phyloP scores from a whole-genome alignment of 495 filamentous ascomycete genomes.

The Neurospora cerealis region DNA sequence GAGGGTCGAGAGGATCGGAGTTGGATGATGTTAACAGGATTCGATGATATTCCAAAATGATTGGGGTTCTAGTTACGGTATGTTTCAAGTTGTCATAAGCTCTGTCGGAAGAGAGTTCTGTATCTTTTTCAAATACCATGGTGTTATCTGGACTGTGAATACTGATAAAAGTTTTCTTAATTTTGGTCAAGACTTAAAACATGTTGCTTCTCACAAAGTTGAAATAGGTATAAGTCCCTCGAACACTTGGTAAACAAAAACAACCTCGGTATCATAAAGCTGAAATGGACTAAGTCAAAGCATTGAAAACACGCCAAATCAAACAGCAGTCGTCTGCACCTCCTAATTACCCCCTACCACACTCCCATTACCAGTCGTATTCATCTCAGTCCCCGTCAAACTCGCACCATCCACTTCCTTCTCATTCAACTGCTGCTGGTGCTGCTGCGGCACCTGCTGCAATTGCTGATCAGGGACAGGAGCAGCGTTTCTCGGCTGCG shows the following conservation, averaged over 20 bases:
- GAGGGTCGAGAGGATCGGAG: not conserved
- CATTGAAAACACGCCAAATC: not conserved
- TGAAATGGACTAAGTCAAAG: not conserved
- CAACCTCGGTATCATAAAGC: constrained; percentile 7
- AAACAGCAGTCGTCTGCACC: not conserved
- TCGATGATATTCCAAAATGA: not conserved
- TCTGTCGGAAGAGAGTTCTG: not conserved
- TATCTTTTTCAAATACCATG: not conserved
- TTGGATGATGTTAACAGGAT: not conserved
- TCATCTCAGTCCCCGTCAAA: not conserved
- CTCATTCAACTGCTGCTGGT: not conserved
- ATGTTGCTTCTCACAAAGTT: not conserved
- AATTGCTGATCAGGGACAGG: not conserved
- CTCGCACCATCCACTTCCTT: constrained; percentile 3
- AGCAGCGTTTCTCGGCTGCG: not conserved
- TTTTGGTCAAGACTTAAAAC: not conserved
- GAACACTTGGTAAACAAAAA: not conserved
- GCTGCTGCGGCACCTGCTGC: not conserved
- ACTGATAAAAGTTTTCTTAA: not conserved
- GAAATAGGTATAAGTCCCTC: not conserved
- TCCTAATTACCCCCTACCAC: not conserved
- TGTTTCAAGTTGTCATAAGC: not conserved
- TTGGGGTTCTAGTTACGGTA: not conserved
- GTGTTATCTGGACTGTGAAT: not conserved
- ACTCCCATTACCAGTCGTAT: not conserved